Conservation (phyloP, 345 rosid genomes). For the Toxicodendron radicans region DNA sequence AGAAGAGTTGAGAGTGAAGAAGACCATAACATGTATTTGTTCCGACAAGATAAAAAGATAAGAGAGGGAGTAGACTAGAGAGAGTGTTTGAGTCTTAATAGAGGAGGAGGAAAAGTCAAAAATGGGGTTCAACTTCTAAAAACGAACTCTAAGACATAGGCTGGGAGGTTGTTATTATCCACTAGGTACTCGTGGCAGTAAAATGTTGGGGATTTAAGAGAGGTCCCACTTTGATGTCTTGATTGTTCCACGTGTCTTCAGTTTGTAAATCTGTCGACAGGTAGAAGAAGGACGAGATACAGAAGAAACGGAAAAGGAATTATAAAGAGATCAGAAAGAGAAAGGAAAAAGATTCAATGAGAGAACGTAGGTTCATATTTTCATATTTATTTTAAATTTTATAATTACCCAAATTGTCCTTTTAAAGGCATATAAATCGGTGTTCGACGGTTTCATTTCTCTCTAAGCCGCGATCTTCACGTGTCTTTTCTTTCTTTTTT, state of each 20-base stretch:
- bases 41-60: conserved; percentile 42
- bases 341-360: neutral
- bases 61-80: neutral
- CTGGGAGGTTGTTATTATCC: conserved; percentile 32
- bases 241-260: conserved; percentile 33
- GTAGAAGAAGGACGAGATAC: neutral
- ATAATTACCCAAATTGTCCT: neutral
- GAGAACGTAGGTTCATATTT: neutral
- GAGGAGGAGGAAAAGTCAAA: neutral
- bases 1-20: neutral
- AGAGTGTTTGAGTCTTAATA: neutral
- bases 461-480: conserved; percentile 32
- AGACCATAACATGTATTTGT: conserved; percentile 2
- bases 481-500: conserved; percentile 24
- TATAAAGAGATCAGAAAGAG: neutral
- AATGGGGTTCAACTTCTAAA: conserved; percentile 16
- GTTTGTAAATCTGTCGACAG: conserved; percentile 21
- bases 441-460: conserved; percentile 4
- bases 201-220: conserved; percentile 19
- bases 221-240: conserved; percentile 12
- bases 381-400: too few relatives aligned
- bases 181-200: conserved; percentile 37
- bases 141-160: neutral
- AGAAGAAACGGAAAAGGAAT: conserved; percentile 1
- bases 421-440: conserved; percentile 9